Base-by-base conservation (phyloP, 2,329 filamentous ascomycete species). In the Paraconiothyrium brasiliense region DNA sequence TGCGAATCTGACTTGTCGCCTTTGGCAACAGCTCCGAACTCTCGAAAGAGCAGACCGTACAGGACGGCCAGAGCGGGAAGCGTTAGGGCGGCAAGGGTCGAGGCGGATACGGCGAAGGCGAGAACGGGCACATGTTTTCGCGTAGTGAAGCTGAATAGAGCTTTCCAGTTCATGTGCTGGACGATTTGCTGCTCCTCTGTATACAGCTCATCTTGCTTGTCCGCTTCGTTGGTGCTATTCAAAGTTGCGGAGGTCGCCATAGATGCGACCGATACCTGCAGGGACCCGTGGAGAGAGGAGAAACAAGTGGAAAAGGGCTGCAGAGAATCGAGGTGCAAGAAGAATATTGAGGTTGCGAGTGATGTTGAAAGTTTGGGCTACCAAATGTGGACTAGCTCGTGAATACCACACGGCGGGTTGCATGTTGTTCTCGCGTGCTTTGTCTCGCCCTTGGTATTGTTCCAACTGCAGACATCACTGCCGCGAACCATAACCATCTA, bases 121-220 rank as follows among this genome's bases (percentile, higher is more conserved):
- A 94, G 76, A 4, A 86, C 73, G 0, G 81, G 78, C 0, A 85
- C 65, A 71, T 97, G 90, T 16, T 81, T 79, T 66, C 77, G 82
- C n/a, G 83, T 86, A 0, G 89, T 91, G 76, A 96, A 97, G 46
- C 82, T 81, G 75, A 97, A 94, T 3, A 97, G 83, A 0, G 82
- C 81, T 48, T 78, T 82, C 85, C 85, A 88, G 58, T 71, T 67
- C n/a, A 68, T 62, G 20, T 67, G 60, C 13, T 63, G 58, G 30
- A 72, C 58, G 54, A 68, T 64, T 32, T 67, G 48, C 24, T 65
- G 63, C 47, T 77, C 70, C 16, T 74, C 66, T 13, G 69, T 62
- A 10, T 66, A 54, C 30, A 64, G 43, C 4, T 43, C 39, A 6
- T 22, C 48, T 9, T 48, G 44, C 30, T 70, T 69, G 35, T 73